phyloP scores from a whole-genome alignment of 2,329 filamentous ascomycete genomes.

The Ophiocordyceps camponoti-floridani region DNA sequence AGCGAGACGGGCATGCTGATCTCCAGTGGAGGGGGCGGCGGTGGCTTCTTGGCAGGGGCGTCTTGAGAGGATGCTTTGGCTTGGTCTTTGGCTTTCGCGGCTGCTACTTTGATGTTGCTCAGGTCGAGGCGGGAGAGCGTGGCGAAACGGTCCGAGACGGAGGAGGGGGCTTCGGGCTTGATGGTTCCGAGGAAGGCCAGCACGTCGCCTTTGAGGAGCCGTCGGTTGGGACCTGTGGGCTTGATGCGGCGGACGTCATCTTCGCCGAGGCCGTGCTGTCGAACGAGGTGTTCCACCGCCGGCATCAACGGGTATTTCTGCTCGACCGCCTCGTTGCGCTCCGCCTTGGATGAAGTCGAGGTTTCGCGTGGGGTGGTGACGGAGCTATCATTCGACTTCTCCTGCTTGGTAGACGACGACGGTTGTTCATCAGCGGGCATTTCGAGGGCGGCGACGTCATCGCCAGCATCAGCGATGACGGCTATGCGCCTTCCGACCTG shows the following conservation, averaged over 20 bases:
- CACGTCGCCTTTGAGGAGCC: slow-evolving; percentile 88
- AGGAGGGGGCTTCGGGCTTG: slow-evolving; percentile 49
- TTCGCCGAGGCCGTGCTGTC: slow-evolving; percentile 58
- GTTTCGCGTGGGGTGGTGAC: background rate
- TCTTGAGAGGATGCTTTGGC: no score
- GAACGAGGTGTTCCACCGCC: slow-evolving; percentile 68
- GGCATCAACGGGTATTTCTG: slow-evolving; percentile 61
- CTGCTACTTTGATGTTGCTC: slow-evolving; percentile 78
- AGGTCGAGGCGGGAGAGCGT: slow-evolving; percentile 76
- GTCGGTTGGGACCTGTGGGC: slow-evolving; percentile 71
- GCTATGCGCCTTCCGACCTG: slow-evolving; percentile 69
- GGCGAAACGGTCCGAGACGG: slow-evolving; percentile 52
- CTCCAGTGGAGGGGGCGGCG: slow-evolving; percentile 28
- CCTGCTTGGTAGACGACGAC: slow-evolving; percentile 6
- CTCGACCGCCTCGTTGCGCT: slow-evolving; percentile 15
- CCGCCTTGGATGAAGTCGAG: slow-evolving; percentile 30
- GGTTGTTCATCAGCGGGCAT: slow-evolving; percentile 51
- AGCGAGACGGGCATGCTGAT: slow-evolving; percentile 65
- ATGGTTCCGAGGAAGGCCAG: slow-evolving; percentile 77
- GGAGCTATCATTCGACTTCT: slow-evolving; percentile 7
- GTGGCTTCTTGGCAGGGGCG: slow-evolving; percentile 16
- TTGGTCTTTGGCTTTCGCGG: slow-evolving; percentile 19
- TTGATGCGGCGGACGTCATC: slow-evolving; percentile 67
- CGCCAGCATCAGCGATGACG: slow-evolving; percentile 63
- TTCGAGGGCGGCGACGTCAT: slow-evolving; percentile 58